phyloP scores from a whole-genome alignment of 345 rosid genomes.

The Citrus medica region DNA sequence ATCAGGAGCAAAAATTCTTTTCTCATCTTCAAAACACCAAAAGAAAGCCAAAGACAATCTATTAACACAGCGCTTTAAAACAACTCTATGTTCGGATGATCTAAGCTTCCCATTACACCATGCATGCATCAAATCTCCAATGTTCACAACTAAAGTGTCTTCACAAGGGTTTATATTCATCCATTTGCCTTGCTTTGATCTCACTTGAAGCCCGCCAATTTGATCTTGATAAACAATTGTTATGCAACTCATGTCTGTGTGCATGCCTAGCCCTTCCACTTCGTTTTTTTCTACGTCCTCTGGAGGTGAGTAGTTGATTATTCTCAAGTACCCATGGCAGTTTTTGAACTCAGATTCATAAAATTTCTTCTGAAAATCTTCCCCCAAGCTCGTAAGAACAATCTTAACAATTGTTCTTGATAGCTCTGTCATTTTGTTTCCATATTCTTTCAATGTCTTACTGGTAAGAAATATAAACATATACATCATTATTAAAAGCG shows the following conservation, averaged over 20 bases:
- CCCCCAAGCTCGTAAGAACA: slow-evolving; percentile 10
- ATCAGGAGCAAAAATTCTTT: slow-evolving; percentile 18
- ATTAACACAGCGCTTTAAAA: background rate
- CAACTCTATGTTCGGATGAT: slow-evolving; percentile 26
- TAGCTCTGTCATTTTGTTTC: slow-evolving; percentile 19
- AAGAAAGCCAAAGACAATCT: slow-evolving; percentile 25
- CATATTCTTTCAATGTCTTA: slow-evolving; percentile 16
- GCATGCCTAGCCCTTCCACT: slow-evolving; percentile 27
- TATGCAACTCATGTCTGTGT: slow-evolving; percentile 30
- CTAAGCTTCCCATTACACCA: slow-evolving; percentile 24
- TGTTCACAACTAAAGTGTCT: slow-evolving; percentile 20
- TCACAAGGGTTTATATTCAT: slow-evolving; percentile 22
- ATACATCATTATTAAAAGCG: too few relatives aligned
- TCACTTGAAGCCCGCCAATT: slow-evolving; percentile 25
- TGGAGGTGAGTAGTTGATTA: slow-evolving; percentile 21
- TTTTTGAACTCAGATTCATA: slow-evolving; percentile 16
- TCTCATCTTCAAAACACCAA: slow-evolving; percentile 28
- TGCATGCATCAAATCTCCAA: slow-evolving; percentile 29
- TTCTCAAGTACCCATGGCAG: slow-evolving; percentile 28
- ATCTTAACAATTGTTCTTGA: slow-evolving; percentile 4
- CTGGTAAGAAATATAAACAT: slow-evolving; percentile 2
- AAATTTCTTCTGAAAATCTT: slow-evolving; percentile 11
- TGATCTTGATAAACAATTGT: slow-evolving; percentile 24
- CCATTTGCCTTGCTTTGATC: slow-evolving; percentile 22
- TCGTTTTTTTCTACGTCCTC: background rate